Evolutionary conservation across 2,329 filamentous ascomycete species (phyloP).

Genomic region (Zymoseptoria ardabiliae): DNA sequence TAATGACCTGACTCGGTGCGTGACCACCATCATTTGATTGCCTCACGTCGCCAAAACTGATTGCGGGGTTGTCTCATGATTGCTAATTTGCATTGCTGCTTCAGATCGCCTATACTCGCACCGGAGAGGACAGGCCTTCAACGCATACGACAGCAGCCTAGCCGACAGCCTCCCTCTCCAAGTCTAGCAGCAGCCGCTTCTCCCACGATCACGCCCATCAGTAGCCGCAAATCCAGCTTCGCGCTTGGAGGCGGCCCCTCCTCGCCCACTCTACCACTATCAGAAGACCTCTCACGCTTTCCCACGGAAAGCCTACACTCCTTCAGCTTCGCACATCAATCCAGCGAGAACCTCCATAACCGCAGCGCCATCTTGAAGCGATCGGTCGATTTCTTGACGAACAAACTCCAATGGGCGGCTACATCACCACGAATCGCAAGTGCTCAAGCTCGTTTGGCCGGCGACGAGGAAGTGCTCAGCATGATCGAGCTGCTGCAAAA

Average conservation of each 20-base stretch:
- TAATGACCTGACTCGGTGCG: conserved; percentile 69
- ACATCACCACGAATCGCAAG: conserved; percentile 69
- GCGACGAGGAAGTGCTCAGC: conserved; percentile 78
- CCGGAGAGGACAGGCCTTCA: conserved; percentile 61
- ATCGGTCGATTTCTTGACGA: conserved; percentile 93
- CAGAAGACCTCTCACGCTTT: conserved; percentile 86
- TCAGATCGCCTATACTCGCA: conserved; percentile 70
- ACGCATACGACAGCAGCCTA: conserved; percentile 70
- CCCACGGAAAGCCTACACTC: conserved; percentile 95
- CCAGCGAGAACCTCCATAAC: conserved; percentile 78
- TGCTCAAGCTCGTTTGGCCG: conserved; percentile 73
- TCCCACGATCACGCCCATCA: conserved; percentile 60
- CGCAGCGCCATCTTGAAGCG: conserved; percentile 89
- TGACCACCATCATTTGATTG: conserved; percentile 13
- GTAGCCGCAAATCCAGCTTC: conserved; percentile 46
- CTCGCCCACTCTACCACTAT: conserved; percentile 63
- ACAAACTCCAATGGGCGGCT: conserved; percentile 75
- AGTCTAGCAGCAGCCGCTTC: conserved; percentile 67
- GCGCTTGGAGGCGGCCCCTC: conserved; percentile 51
- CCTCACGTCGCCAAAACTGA: neutral
- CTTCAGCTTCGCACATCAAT: conserved; percentile 91
- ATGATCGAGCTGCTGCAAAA: conserved; percentile 83
- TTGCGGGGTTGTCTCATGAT: neutral
- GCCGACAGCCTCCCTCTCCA: conserved; percentile 58
- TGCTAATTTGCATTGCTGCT: neutral